Evolutionary conservation across 768 basidiomycete species (phyloP).

Genomic region (Boletellus sp.): DNA sequence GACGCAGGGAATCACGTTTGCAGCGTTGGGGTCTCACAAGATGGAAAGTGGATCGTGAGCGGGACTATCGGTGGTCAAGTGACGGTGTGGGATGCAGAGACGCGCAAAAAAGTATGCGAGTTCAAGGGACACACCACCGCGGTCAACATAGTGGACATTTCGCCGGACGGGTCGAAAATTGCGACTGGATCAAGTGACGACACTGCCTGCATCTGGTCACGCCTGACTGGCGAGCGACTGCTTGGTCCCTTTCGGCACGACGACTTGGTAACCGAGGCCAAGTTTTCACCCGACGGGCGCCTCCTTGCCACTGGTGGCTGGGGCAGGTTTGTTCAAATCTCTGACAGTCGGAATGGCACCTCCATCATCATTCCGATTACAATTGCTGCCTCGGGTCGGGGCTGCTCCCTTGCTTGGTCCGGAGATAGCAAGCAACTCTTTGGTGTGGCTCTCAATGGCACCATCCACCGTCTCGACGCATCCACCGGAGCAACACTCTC

Average conservation of each 20-base stretch:
- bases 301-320: not conserved
- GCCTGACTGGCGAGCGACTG: not conserved
- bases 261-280: not conserved
- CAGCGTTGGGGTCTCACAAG: not conserved
- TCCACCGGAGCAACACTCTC: not conserved
- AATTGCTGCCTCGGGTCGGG: not conserved
- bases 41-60: not conserved
- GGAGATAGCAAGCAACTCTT: constrained; percentile 1
- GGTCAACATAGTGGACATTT: not conserved
- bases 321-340: not conserved
- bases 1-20: not conserved
- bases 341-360: not conserved
- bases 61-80: not conserved
- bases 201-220: constrained; percentile 5
- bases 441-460: too few species aligned
- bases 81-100: not conserved
- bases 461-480: not conserved
- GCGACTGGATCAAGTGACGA: not conserved
- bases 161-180: not conserved
- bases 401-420: constrained; percentile 2
- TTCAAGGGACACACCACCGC: not conserved
- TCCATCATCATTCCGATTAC: not conserved
- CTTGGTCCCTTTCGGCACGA: not conserved
- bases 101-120: not conserved
- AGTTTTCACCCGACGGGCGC: constrained; percentile 10